phyloP scores from a whole-genome alignment of 169 alveolate species.

The Eimeria zaria region DNA sequence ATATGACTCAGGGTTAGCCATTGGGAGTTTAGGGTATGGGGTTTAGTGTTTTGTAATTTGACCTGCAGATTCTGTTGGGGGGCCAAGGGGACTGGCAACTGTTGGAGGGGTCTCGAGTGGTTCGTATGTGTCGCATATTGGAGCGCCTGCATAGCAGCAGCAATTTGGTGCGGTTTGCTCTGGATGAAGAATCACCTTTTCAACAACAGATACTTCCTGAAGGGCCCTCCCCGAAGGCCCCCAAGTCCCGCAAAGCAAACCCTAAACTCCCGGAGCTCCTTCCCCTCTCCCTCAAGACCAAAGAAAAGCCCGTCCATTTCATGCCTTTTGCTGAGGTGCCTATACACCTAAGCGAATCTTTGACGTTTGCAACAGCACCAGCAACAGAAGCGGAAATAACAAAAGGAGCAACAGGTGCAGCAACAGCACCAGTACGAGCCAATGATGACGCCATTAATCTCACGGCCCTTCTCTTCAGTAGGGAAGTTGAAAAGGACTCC shows the following conservation, averaged over 20 bases:
- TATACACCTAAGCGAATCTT: not conserved
- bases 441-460: constrained; percentile 37
- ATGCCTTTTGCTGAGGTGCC: constrained; percentile 48
- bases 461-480: constrained; percentile 27
- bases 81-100: constrained; percentile 54
- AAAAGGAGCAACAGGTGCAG: not conserved
- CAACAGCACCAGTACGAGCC: constrained; percentile 16
- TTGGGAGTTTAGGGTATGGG: not conserved
- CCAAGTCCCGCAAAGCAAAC: not conserved
- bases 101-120: constrained; percentile 54
- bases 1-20: too few relatives aligned
- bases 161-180: not conserved
- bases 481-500: not conserved
- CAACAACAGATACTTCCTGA: not conserved
- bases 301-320: constrained; percentile 2
- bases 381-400: not conserved
- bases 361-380: not conserved
- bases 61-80: constrained; percentile 60
- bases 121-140: constrained; percentile 5
- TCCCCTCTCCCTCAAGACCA: constrained; percentile 11
- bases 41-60: not conserved
- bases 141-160: not conserved
- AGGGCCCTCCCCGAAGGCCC: constrained; percentile 17
- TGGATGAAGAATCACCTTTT: not conserved
- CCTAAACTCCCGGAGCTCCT: not conserved